Base-by-base conservation (phyloP, 169 alveolate species). In the Eimeria tenella region DNA sequence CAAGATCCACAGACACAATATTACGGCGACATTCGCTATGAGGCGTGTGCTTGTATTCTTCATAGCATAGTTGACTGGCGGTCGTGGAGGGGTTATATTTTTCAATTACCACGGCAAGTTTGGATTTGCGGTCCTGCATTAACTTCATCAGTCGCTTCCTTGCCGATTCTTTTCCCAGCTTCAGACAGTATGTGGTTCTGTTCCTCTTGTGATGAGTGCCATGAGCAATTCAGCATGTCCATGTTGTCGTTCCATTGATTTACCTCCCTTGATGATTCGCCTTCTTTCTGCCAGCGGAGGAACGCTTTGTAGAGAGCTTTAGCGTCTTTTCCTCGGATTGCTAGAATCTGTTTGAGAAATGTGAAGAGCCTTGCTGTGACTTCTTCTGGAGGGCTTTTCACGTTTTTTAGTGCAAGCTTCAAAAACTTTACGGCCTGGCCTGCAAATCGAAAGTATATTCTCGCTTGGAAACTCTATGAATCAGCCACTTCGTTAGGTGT, bases 191-290 rank as follows among this genome's bases (percentile, higher is more conserved):
- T 84, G 63, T 31, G 62, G 63, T 84, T 25, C 25, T 60, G 91
- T 53, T 84, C 91, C 21, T 25, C 63, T 62, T 84, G 91, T 49
- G 91, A 84, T 77, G 60, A 58, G 65, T 84, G 91, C 91, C 91
- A 84, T 5, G 79, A 84, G 81, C 91, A 84, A 25, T 84, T 77
- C 9, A 62, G 52, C 68, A 9, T 6, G 13, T 84, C 91, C 58
- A 84, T 62, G 65, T 8, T 42, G 8, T 49, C 91, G 50, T 62
- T 84, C 81, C 91, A 84, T 25, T 55, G 15, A 19, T 58, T 60
- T 23, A 62, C 55, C 62, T 60, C 52, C 6, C 8, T 49, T 8
- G 91, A 60, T 5, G 79, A 31, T 62, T 84, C 79, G 13, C 91
- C 90, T 15, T 83, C 91, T 60, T 60, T 62, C 10, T 31, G 65